Conservation (phyloP, 148 eudicot genomes). For the Dysphania ambrosioides region DNA sequence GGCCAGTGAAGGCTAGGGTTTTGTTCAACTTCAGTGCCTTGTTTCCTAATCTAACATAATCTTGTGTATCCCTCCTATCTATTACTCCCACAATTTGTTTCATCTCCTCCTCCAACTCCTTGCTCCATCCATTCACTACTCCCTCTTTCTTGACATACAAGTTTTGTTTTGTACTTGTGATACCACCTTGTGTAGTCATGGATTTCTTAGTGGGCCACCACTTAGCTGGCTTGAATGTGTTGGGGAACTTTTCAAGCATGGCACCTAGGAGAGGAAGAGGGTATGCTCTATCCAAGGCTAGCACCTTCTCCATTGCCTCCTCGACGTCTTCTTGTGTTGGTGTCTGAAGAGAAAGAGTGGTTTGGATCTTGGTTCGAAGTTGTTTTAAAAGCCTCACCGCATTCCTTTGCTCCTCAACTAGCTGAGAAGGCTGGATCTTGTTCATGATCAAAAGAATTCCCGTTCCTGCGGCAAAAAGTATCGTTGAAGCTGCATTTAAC, state of each 20-base stretch:
- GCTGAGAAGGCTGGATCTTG: conserved; percentile 73
- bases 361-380: conserved; percentile 36
- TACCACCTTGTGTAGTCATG: background rate
- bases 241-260: conserved; percentile 64
- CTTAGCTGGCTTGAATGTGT: conserved; percentile 36
- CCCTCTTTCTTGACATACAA: background rate
- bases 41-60: conserved; percentile 51
- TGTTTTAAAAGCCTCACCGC: conserved; percentile 54
- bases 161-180: background rate
- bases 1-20: conserved; percentile 44
- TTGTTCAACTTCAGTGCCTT: conserved; percentile 65
- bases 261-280: conserved; percentile 62
- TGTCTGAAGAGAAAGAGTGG: conserved; percentile 21
- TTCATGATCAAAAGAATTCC: conserved; percentile 54
- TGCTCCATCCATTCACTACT: conserved; percentile 51
- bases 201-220: conserved; percentile 44
- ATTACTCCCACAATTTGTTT: conserved; percentile 38
- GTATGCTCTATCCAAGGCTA: conserved; percentile 53
- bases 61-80: conserved; percentile 43
- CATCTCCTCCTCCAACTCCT: conserved; percentile 48
- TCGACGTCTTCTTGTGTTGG: conserved; percentile 31
- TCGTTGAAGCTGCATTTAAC: conserved; percentile 42
- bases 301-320: conserved; percentile 42
- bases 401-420: conserved; percentile 65
- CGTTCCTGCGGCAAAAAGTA: conserved; percentile 47